A percentile compares a stretch with the other conserved stretches of the same genome.
Conservation (phyloP, 2,329 filamentous ascomycete genomes). For the Bipolaris sorokiniana region DNA sequence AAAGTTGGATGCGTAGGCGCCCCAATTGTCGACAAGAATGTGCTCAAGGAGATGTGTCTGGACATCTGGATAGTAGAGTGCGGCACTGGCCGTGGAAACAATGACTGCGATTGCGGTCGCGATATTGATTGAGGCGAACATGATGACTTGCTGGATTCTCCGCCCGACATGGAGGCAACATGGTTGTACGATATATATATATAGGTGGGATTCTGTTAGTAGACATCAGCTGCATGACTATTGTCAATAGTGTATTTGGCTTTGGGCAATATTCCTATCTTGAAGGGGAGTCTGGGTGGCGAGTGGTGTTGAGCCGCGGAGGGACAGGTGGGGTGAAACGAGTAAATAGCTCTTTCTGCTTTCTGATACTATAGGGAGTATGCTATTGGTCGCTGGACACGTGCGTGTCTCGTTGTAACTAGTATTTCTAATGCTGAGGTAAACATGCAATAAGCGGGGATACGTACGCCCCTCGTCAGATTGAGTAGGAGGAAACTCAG, state of each 20-base stretch:
- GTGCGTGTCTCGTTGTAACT: neutral
- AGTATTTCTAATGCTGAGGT: neutral
- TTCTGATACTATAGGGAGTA: neutral
- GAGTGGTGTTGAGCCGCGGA: neutral
- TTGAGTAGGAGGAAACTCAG: neutral
- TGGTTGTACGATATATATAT: neutral
- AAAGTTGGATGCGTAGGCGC: conserved; percentile 24
- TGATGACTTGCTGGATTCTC: neutral
- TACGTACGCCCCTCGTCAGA: neutral
- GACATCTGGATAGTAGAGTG: conserved; percentile 14
- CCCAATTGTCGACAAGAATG: conserved; percentile 24
- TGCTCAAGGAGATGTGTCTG: conserved; percentile 19
- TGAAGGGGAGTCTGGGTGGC: neutral
- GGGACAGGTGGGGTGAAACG: neutral
- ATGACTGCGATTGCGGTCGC: neutral
- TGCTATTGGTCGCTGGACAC: neutral
- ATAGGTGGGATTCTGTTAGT: neutral
- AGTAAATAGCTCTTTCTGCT: neutral
- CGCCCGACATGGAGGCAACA: neutral
- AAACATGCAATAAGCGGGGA: neutral
- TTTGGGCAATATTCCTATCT: neutral
- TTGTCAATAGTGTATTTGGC: neutral
- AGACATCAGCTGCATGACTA: neutral
- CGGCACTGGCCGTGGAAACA: neutral
- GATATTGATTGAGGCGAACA: neutral